Evolutionary conservation across 1,284 basidiomycete genomes (phyloP), one percentile per base, ranked within the genome.

Genomic region (Pseudozyma tsukubaensis): DNA sequence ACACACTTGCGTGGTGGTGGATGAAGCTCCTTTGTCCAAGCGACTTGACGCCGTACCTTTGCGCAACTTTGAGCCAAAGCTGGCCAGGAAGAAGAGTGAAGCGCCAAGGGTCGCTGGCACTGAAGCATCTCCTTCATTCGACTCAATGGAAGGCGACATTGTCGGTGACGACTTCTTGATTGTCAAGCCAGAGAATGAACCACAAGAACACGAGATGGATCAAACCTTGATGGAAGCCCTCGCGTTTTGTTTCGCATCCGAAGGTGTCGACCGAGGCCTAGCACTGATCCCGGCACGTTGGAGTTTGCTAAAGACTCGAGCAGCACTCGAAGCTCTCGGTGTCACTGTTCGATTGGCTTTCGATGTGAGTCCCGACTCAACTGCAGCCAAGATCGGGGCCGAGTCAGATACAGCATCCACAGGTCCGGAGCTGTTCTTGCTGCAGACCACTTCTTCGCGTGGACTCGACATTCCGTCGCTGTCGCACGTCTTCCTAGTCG

Each of bases 381-480:
- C 44, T 9, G 34, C 40, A 21, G 16, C 40, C 43, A 39, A 21
- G 39, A 50, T 13, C 35, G 51, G 29, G 21, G 21, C 16, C 35
- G 51, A 35, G 21, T n/a, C 18, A 19, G 45, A 11, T 12, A 44
- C 34, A 11, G 24, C 57, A 18, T 14, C 50, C 1, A 40, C 35
- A 4, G 45, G 9, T 2, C 71, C 78, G 0, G 72, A 68, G 35
- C 70, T 84, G 29, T 78, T 72, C 40, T 42, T 84, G 37, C 69
- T 82, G 49, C 77, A 79, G 45, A 68, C 75, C 5, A 77, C 72
- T 6, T 75, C 74, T 14, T 72, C 79, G 16, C 80, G 83, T 13
- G 83, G 83, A 6, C 71, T 84, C 7, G 82, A 84, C 59, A 52
- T 84, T 39, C 80, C 79, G 1, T 60, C 49, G 16, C 77, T 84